These are phyloP conservation scores for Neonectria ditissima DNA, from an alignment of 2,329 filamentous ascomycete genomes.

Conservation along the genomic window DNA sequence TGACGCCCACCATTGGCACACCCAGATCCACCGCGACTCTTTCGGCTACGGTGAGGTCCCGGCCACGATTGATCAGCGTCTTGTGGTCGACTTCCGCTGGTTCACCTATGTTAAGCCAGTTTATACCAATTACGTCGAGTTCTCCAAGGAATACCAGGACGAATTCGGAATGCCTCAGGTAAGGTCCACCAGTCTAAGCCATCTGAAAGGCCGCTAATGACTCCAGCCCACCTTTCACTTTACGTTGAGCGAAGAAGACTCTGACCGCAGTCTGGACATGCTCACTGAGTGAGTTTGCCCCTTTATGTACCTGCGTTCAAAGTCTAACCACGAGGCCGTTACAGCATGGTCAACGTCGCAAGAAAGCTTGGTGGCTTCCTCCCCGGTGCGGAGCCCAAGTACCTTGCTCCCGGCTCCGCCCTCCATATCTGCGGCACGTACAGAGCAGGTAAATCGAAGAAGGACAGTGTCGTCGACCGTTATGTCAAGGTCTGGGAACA, in stretches of 20 bases:
- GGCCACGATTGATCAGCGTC: conserved; percentile 4
- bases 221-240: conserved; percentile 19
- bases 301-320: no score
- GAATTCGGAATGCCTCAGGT: conserved; percentile 20
- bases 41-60: conserved; percentile 20
- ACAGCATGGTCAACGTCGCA: conserved; percentile 10
- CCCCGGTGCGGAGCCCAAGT: conserved; percentile 16
- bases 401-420: conserved; percentile 12
- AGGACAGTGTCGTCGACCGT: conserved; percentile 8
- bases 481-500: conserved; percentile 11
- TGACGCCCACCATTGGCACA: conserved; percentile 7
- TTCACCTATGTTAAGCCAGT: conserved; percentile 3
- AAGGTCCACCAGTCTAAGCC: background rate
- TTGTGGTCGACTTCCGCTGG: conserved; percentile 17
- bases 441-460: background rate
- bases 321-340: background rate
- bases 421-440: conserved; percentile 21
- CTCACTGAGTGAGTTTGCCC: conserved; percentile 1
- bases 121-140: background rate
- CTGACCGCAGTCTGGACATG: background rate
- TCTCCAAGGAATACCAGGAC: background rate
- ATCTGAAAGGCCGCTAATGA: background rate
- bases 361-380: conserved; percentile 18
- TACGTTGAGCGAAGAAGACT: background rate
- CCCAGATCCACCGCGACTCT: conserved; percentile 16